A percentile compares a stretch with the other conserved stretches of the same genome.
Evolutionary conservation across 176 grass and related monocot species (phyloP).

Genomic region (Bromus sterilis): DNA sequence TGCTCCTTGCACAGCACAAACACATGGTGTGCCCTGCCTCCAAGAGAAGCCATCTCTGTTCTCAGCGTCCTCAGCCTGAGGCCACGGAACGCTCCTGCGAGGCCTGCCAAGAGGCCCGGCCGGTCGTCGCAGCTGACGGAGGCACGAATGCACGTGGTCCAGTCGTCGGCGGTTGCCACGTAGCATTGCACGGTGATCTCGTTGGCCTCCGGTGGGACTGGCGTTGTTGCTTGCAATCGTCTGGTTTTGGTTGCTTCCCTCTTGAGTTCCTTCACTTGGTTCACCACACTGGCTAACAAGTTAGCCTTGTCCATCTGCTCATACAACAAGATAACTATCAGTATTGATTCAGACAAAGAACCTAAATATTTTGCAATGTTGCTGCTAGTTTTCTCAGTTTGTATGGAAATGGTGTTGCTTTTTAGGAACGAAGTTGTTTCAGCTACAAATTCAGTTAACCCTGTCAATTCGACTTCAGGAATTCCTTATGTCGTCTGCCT

Average conservation of each 20-base stretch:
- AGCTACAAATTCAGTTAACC: conserved; percentile 2
- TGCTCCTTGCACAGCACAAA: conserved; percentile 20
- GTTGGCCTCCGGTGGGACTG: conserved; percentile 23
- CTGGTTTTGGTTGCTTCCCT: neutral
- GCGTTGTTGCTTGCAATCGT: neutral
- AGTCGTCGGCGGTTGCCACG: neutral
- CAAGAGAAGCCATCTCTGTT: conserved; percentile 21
- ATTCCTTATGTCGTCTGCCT: neutral
- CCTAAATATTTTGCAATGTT: neutral
- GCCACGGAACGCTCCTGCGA: conserved; percentile 15
- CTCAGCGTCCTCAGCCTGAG: conserved; percentile 26
- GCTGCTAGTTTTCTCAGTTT: neutral
- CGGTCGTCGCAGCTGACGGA: conserved; percentile 45
- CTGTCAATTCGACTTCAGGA: neutral
- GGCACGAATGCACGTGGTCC: neutral
- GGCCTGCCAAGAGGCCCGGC: conserved; percentile 19
- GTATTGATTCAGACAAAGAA: neutral
- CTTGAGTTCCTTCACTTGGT: conserved; percentile 34
- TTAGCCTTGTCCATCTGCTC: conserved; percentile 52
- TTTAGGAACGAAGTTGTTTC: neutral
- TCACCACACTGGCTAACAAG: conserved; percentile 22
- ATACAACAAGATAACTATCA: neutral
- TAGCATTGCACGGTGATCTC: conserved; percentile 6
- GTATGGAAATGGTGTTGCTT: neutral
- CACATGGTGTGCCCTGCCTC: conserved; percentile 21